Base-by-base conservation (phyloP, 176 grass and related monocot species). In the Hordeum marinum region DNA sequence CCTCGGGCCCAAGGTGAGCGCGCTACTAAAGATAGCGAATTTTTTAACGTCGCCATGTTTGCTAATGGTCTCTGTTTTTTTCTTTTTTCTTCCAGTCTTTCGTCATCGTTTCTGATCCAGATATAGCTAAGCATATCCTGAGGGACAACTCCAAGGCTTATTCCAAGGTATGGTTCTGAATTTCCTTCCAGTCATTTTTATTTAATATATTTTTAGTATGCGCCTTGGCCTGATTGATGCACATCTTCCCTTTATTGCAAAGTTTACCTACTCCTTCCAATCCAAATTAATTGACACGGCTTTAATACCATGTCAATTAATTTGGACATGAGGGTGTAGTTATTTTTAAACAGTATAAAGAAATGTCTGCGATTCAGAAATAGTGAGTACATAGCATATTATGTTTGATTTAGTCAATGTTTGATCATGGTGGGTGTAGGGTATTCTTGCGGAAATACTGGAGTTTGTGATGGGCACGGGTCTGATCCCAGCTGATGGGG, bases 391-490 rank as follows among this genome's bases (percentile, higher is more conserved):
- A 32, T 3, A 32, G 31, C 3, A 32, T 3, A 32, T 32, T 32
- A 1, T 34, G 8, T 25, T 1, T 39, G 21, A 6, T 63, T 4
- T 8, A 39, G 37, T 39, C 37, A 39, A 4, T 40, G 62, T 79
- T 80, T 89, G 43, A 60, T 63, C 82, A 26, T 80, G 68, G 34
- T 90, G 64, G 20, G 32, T 92, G 69, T 85, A 98, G 96, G 96
- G 96, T 40, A 94, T 94, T 75, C 85, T 94, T 8, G 96, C 88
- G 0, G 96, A 98, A 66, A 95, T 98, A 88, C 41, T 98, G 29
- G 91, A 98, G 59, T 98, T 98, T 64, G 89, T 98, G 79, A 98
- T 98, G 93, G 92, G 91, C 11, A 98, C 72, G 3, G 93, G 95
- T 82, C 88, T 98, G 61, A 98, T 98, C 75, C 95, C 91, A 31